phyloP scores from a whole-genome alignment of 345 rosid species.

The Arabis alpina region DNA sequence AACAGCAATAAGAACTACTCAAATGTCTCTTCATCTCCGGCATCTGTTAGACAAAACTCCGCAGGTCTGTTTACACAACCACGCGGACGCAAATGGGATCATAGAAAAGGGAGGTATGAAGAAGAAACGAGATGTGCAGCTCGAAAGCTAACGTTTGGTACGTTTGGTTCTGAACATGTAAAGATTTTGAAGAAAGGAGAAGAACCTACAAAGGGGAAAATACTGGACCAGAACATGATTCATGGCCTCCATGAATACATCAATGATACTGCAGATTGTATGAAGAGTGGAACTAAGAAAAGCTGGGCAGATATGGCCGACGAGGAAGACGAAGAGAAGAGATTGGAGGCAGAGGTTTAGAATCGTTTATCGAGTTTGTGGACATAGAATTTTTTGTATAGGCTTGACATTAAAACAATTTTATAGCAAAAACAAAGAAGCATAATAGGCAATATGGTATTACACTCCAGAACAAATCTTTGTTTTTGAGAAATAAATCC shows the following conservation, averaged over 20 bases:
- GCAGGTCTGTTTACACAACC: conserved; percentile 52
- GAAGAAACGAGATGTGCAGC: conserved; percentile 39
- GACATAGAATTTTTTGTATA: conserved; percentile 21
- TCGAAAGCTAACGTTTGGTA: conserved; percentile 40
- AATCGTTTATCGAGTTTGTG: conserved; percentile 5
- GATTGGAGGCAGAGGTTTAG: conserved; percentile 4
- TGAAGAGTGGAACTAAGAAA: conserved; percentile 42
- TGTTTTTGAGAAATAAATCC: conserved; percentile 12
- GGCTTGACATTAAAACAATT: conserved; percentile 27
- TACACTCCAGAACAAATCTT: conserved; percentile 40
- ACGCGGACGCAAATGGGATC: conserved; percentile 32
- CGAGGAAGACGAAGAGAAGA: conserved; percentile 56
- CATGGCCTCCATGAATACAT: conserved; percentile 39
- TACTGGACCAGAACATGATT: conserved; percentile 41
- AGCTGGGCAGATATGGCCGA: conserved; percentile 89
- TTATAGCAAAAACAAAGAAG: conserved; percentile 34
- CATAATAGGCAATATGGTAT: conserved; percentile 34
- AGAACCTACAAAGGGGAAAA: conserved; percentile 34
- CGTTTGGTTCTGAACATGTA: conserved; percentile 25
- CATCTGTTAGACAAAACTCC: conserved; percentile 37
- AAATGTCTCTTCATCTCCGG: conserved; percentile 29
- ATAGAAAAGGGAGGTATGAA: conserved; percentile 10
- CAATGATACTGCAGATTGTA: conserved; percentile 28
- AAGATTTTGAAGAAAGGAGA: conserved; percentile 16
- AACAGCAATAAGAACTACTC: conserved; percentile 17